phyloP scores from a whole-genome alignment of 2,329 filamentous ascomycete species.

The Phaeosphaeriaceae sp. region DNA sequence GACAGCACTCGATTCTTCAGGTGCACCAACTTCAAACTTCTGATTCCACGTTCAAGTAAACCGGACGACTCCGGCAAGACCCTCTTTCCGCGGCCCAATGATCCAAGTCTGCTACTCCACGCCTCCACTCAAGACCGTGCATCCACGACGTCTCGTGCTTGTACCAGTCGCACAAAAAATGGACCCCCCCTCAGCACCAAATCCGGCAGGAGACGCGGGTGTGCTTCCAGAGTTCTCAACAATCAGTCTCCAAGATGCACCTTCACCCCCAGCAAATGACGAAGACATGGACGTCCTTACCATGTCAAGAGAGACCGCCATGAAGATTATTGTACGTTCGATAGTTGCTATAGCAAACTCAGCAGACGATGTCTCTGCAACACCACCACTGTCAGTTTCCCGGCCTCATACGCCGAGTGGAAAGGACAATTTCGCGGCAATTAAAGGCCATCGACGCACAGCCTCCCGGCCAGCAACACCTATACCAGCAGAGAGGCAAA shows the following conservation, averaged over 20 bases:
- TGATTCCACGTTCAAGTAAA: constrained; percentile 7
- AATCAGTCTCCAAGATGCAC: constrained; percentile 43
- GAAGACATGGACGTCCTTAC: constrained; percentile 72
- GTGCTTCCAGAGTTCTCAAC: constrained; percentile 46
- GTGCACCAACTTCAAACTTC: constrained; percentile 2
- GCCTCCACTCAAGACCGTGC: constrained; percentile 37
- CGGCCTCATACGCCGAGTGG: constrained; percentile 63
- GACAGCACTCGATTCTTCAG: neutral
- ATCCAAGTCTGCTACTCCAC: constrained; percentile 42
- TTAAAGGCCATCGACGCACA: constrained; percentile 42
- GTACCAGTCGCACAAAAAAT: constrained; percentile 31
- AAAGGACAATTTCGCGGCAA: constrained; percentile 35
- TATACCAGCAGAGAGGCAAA: constrained; percentile 49
- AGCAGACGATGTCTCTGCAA: constrained; percentile 80
- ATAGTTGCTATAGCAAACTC: constrained; percentile 68
- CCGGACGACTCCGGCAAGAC: constrained; percentile 34
- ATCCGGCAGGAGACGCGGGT: constrained; percentile 49
- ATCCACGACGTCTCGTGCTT: constrained; percentile 36
- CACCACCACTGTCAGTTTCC: constrained; percentile 66
- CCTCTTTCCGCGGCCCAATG: constrained; percentile 31
- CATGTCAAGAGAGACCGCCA: constrained; percentile 73
- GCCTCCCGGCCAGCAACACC: constrained; percentile 48
- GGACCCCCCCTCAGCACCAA: constrained; percentile 47
- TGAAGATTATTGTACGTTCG: constrained; percentile 75
- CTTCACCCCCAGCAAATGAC: constrained; percentile 47